Percentiles rank a stretch among this genome's conserved stretches.
These are phyloP conservation scores for Graphiopsis chlorocephala DNA, from an alignment of 2,329 filamentous ascomycete species.

Conservation along the genomic window DNA sequence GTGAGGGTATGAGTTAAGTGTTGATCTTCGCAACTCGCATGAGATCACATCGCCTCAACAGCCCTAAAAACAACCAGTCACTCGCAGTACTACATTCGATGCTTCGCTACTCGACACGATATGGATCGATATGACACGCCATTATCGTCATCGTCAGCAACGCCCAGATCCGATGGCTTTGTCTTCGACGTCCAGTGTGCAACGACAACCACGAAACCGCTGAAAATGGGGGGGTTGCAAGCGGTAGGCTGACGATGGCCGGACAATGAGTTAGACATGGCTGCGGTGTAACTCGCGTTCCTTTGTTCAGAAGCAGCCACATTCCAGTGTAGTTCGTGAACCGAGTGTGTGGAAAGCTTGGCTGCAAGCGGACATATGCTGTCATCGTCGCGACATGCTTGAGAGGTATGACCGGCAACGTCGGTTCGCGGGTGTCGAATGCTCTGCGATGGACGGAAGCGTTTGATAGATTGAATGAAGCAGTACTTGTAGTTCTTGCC, in stretches of 20 bases:
- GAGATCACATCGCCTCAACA: neutral
- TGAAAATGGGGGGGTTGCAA: neutral
- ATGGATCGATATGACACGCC: neutral
- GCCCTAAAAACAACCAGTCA: neutral
- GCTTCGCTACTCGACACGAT: neutral
- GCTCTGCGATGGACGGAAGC: neutral
- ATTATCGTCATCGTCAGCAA: neutral
- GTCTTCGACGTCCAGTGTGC: neutral
- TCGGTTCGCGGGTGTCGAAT: neutral
- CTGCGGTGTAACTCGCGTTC: neutral
- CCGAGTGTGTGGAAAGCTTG: neutral
- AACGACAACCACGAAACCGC: neutral
- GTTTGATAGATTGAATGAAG: neutral
- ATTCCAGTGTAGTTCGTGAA: constrained; percentile 3
- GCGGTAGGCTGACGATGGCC: neutral
- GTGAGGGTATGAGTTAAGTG: neutral
- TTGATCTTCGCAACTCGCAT: neutral
- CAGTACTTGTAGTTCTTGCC: neutral
- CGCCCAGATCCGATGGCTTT: neutral
- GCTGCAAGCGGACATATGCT: constrained; percentile 3
- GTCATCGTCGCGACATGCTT: neutral
- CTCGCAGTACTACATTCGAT: neutral
- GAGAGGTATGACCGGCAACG: neutral
- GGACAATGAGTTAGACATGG: neutral
- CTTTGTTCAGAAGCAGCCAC: constrained; percentile 7